phyloP scores from a whole-genome alignment of 75 land plant genomes.

The Chamaecyparis obtusa region DNA sequence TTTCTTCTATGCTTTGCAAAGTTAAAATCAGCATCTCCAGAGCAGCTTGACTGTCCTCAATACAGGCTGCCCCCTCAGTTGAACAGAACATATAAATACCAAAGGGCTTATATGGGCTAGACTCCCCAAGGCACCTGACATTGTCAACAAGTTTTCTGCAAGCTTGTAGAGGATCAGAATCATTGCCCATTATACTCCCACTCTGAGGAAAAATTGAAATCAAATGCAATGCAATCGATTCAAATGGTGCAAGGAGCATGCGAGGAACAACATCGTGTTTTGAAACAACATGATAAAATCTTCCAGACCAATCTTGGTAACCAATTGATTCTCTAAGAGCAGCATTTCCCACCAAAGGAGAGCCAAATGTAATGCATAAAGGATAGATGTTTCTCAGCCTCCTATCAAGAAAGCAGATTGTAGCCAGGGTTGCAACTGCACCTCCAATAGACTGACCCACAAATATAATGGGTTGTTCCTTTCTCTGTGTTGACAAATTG shows the following conservation, averaged over 20 bases:
- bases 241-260: not conserved
- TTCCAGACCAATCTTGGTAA: slow-evolving; percentile 1
- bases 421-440: no score
- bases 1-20: not conserved
- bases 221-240: slow-evolving; percentile 2
- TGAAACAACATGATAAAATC: slow-evolving; percentile 12
- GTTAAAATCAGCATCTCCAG: not conserved
- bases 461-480: no score
- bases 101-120: not conserved
- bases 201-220: slow-evolving; percentile 8
- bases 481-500: not conserved
- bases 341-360: not conserved
- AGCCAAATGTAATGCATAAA: not conserved
- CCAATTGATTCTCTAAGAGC: not conserved
- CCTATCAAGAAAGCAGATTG: not conserved
- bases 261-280: slow-evolving; percentile 15
- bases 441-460: no score
- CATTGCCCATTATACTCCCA: not conserved
- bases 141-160: not conserved
- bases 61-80: not conserved
- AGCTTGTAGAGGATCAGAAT: not conserved
- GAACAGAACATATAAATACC: not conserved
- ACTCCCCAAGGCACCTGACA: no score
- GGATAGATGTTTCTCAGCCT: not conserved
- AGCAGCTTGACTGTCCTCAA: not conserved